Conservation (phyloP, 805 yeast species). For the Metschnikowia dekortorum region DNA sequence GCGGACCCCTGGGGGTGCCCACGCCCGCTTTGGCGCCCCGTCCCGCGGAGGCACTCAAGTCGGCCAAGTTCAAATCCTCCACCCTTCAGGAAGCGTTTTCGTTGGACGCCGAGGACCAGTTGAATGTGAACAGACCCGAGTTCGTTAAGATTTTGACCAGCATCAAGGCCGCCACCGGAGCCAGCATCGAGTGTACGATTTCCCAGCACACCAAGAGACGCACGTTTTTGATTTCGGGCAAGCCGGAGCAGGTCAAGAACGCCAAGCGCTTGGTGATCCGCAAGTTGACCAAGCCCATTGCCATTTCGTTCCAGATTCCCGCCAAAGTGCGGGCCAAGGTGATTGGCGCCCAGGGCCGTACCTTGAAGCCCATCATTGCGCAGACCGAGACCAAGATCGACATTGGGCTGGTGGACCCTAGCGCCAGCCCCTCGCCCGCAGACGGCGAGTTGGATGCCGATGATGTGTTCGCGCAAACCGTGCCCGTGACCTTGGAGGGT, state of each 20-base stretch:
- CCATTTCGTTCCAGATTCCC: constrained; percentile 61
- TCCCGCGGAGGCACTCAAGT: constrained; percentile 1
- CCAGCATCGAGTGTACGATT: constrained; percentile 77
- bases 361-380: constrained; percentile 72
- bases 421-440: constrained; percentile 10
- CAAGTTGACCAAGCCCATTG: constrained; percentile 72
- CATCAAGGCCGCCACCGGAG: constrained; percentile 56
- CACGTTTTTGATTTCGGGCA: constrained; percentile 79
- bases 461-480: constrained; percentile 56
- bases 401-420: constrained; percentile 44
- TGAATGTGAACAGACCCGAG: constrained; percentile 58
- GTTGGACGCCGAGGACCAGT: constrained; percentile 64
- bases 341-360: constrained; percentile 85
- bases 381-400: constrained; percentile 66
- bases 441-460: constrained; percentile 47
- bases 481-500: constrained; percentile 69
- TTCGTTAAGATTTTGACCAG: constrained; percentile 61
- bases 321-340: constrained; percentile 69
- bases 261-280: constrained; percentile 76
- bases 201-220: constrained; percentile 72
- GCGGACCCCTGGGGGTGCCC: constrained; percentile 14
- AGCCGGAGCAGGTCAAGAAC: constrained; percentile 54
- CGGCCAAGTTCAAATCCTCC: constrained; percentile 41
- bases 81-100: constrained; percentile 77
- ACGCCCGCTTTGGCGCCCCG: constrained; percentile 13